These are phyloP conservation scores for Alternaria alternata DNA, from an alignment of 2,329 filamentous ascomycete species.

Conservation along the genomic window DNA sequence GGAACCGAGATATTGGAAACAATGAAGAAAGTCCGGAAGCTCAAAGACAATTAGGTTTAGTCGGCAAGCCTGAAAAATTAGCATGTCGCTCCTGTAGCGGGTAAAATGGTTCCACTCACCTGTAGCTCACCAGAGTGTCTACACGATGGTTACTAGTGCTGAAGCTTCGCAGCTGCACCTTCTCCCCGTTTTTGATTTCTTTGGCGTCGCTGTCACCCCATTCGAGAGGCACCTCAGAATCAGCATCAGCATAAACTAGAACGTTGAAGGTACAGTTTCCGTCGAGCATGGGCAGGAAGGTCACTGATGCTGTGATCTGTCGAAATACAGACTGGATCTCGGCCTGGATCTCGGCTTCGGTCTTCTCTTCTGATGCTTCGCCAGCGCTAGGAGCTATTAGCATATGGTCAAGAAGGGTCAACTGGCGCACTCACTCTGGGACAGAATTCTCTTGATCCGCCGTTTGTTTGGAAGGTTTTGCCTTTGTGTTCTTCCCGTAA, in stretches of 20 bases:
- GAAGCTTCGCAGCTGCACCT: conserved; percentile 93
- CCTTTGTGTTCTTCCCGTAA: conserved; percentile 61
- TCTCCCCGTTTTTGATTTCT: conserved; percentile 93
- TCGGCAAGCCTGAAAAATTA: conserved; percentile 37
- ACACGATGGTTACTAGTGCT: conserved; percentile 94
- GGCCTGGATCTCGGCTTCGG: conserved; percentile 90
- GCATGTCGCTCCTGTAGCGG: not conserved
- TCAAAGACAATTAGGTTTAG: conserved; percentile 8
- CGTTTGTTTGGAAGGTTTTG: conserved; percentile 58
- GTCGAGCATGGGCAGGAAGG: conserved; percentile 91
- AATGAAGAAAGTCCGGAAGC: not conserved
- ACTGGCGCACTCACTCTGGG: conserved; percentile 57
- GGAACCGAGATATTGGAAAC: not conserved
- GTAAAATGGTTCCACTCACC: conserved; percentile 48
- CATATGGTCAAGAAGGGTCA: not conserved
- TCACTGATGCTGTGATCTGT: conserved; percentile 97
- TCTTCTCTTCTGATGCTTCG: conserved; percentile 70
- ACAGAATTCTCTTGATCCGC: conserved; percentile 75
- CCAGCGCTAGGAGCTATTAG: conserved; percentile 37
- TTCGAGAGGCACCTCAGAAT: conserved; percentile 95
- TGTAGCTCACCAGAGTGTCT: conserved; percentile 94
- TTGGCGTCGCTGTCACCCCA: conserved; percentile 99
- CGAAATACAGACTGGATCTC: conserved; percentile 97
- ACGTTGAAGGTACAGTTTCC: conserved; percentile 99
- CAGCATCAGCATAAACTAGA: conserved; percentile 94